These are phyloP conservation scores for Pseudisothecium myosuroides DNA, from an alignment of 225 moss, liverwort and hornwort species.

Conservation along the genomic window DNA sequence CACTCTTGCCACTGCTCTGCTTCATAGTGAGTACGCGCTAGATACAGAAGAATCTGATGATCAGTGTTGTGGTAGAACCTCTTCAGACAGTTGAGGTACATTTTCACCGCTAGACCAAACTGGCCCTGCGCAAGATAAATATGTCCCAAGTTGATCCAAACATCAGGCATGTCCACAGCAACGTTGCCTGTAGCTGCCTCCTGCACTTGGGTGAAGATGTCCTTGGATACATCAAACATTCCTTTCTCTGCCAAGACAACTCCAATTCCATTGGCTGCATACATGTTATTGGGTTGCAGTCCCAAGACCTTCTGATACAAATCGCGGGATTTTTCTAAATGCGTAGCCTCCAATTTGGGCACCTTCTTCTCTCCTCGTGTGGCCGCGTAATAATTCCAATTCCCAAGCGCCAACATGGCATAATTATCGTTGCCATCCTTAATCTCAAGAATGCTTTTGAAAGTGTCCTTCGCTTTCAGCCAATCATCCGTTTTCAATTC, in stretches of 20 bases:
- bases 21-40: conserved; percentile 93
- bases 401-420: conserved; percentile 79
- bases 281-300: conserved; percentile 81
- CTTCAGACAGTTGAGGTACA: conserved; percentile 91
- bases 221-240: conserved; percentile 83
- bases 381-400: conserved; percentile 97
- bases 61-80: conserved; percentile 92
- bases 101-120: conserved; percentile 90
- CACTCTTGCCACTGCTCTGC: conserved; percentile 99
- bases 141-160: conserved; percentile 96
- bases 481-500: conserved; percentile 94
- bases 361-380: conserved; percentile 90
- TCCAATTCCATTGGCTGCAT: conserved; percentile 95
- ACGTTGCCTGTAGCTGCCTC: conserved; percentile 92
- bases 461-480: conserved; percentile 96
- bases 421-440: conserved; percentile 78
- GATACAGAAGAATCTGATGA: conserved; percentile 82
- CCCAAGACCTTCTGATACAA: conserved; percentile 77
- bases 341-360: conserved; percentile 89
- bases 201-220: conserved; percentile 99
- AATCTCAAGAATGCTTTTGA: conserved; percentile 70
- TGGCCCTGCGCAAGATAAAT: conserved; percentile 98
- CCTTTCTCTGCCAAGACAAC: conserved; percentile 95
- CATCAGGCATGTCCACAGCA: conserved; percentile 90
- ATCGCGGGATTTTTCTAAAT: conserved; percentile 85